Base-by-base conservation (phyloP, 1,284 basidiomycete genomes). In the Cryptococcus neoformans region DNA sequence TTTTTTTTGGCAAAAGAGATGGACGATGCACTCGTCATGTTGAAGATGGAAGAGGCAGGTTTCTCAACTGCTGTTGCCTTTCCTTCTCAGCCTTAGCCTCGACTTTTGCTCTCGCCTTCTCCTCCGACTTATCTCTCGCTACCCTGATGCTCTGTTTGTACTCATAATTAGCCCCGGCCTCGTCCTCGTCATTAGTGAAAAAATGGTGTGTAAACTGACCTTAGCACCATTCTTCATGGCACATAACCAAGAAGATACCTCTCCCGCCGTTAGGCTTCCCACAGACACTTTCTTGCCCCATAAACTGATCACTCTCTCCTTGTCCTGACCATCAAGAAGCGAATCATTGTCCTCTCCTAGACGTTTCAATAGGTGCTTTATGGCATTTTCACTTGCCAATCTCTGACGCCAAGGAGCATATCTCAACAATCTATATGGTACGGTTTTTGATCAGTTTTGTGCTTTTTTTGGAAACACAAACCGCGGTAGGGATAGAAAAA, bases 371-470 rank as follows among this genome's bases (percentile, higher is more conserved):
- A 95, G 77, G 42, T 87, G 77, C 8, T 74, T 67, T 58, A 84
- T 82, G 67, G 96, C 92, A 39, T 78, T 80, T 5, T 83, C 80
- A 1, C 87, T 84, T 0, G 91, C 88, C 8, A 85, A 83, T 3
- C 78, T 73, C 44, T 70, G 74, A 36, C 94, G 82, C 94, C 94
- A 97, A 12, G 74, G 75, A 0, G 92, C 90, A 46, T 80, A 81
- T 11, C 86, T 82, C 17, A 82, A 78, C 10, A 90, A 72, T 36
- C 89, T 90, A 59, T 14, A 8, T 28, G 62, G 57, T 3, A 65
- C 51, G 40, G 28, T 4, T 38, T 39, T 36, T 36, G 14, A 47
- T 39, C 39, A 40, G 50, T 10, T 41, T 10, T 17, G 44, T 42
- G 38, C 2, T 36, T 37, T 51, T 6, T 1, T 39, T 34, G 3